phyloP scores from a whole-genome alignment of 2,329 filamentous ascomycete species.

The Massarina eburnea region DNA sequence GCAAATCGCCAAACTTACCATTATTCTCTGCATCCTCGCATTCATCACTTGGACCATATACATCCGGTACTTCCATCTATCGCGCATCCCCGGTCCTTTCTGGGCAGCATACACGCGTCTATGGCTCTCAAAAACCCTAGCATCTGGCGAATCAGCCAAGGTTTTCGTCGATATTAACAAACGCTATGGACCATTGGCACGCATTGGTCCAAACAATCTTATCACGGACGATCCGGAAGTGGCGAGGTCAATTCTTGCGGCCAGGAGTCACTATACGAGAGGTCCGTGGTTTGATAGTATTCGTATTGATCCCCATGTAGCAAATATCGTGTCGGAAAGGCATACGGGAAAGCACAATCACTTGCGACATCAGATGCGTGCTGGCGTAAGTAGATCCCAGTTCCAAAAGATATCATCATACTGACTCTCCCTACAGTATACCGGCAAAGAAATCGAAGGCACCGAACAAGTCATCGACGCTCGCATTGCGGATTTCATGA shows the following conservation, averaged over 20 bases:
- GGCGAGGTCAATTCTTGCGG: conserved; percentile 46
- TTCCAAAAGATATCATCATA: too few species aligned
- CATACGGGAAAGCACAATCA: conserved; percentile 47
- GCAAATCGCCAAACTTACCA: too few species aligned
- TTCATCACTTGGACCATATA: too few species aligned
- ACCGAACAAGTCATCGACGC: conserved; percentile 53
- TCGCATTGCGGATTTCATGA: conserved; percentile 47
- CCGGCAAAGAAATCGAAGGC: conserved; percentile 55
- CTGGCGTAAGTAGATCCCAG: too few species aligned
- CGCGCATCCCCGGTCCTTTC: conserved; percentile 15
- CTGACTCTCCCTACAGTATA: conserved; percentile 42
- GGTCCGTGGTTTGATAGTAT: conserved; percentile 35
- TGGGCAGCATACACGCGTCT: conserved; percentile 10
- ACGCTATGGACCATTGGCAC: conserved; percentile 40
- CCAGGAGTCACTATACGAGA: conserved; percentile 40
- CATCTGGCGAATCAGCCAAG: not conserved
- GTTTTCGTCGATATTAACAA: not conserved
- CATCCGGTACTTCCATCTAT: conserved; percentile 2
- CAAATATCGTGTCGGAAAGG: conserved; percentile 53
- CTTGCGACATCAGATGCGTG: conserved; percentile 44
- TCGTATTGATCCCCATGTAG: conserved; percentile 51
- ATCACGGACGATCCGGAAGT: conserved; percentile 50
- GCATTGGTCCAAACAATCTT: conserved; percentile 50
- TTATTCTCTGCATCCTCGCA: too few species aligned
- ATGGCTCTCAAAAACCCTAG: conserved; percentile 1